Evolutionary conservation across 179 eudicot species (phyloP), one percentile per base, ranked within the genome.

Genomic region (Drosera spatulata): DNA sequence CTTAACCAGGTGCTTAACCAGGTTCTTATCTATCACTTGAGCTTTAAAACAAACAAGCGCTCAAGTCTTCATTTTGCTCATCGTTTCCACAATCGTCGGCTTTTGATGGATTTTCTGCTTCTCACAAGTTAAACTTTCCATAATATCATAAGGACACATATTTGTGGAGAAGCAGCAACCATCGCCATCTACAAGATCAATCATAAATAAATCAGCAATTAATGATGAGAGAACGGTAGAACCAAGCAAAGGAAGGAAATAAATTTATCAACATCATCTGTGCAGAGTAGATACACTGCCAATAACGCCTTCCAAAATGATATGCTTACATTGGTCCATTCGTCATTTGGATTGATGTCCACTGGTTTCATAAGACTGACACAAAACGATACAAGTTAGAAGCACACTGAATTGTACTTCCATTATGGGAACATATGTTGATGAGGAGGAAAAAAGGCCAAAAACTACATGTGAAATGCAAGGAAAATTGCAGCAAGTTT

Each of bases 361-460:
- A 88, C 80, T 11, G 96, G 89, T 72, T 75, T 91, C 96, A 91
- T 79, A 67, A 73, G 98, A 71, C 98, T 91, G 85, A 57, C 61
- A 71, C 46, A 59, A 38, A 57, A 69, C 60, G 57, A 42, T 51
- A 46, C 53, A 11, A 37, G 10, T 45, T 45, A 45, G 8, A 45
- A 45, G 49, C 10, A 6, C 49, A 50, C 13, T 10, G 10, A 50
- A 7, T 4, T 11, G 13, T 50, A 50, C 12, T 10, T 50, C 13
- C 10, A 46, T 7, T 11, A 46, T 22, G 11, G 11, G 11, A 46
- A 46, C 10, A 22, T 22, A 22, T 22, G 33, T 22, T 22, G 33
- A 22, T 22, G 33, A 22, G 33, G 33, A 22, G 33, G 33, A 22
- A 22, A 22, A 22, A 22, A 22, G 33, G 1, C 33, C 33, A 22